Base-by-base conservation (phyloP, 2,329 filamentous ascomycete genomes). In the Penicillium vulpinum region DNA sequence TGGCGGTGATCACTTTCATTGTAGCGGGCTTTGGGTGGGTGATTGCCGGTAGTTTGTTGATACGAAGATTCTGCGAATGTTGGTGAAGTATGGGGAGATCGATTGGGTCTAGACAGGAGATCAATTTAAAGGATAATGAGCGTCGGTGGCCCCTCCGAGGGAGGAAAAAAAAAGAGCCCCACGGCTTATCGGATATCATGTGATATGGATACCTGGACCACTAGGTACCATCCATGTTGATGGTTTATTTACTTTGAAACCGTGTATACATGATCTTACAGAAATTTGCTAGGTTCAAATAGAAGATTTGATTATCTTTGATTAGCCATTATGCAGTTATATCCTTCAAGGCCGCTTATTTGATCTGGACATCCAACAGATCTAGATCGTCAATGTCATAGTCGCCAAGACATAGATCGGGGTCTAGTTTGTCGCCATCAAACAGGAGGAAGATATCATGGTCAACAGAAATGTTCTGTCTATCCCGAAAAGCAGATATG, bases 1-100 rank as follows among this genome's bases (percentile, higher is more conserved):
- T 97, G 69, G 96, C 88, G 59, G 92, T 97, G 51, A 97, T 85
- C 61, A 97, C 81, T 77, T 97, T 97, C 94, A 99, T 99, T 6
- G 28, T 58, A 33, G 22, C 31, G 21, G 29, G 15, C 3, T 29
- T 50, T 11, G 18, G 18, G 18, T 36, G 7, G 18, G n/a, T 26
- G n/a, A 26, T 51, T 51, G 16, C 16, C 24, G 36, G 9, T 50
- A 21, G 18, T 5, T 21, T 21, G 11, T 44, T 2, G 39, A 44
- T 24, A 21, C 3, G 28, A n/a, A 8, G 18, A 7, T 44, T 10
- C 13, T 24, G 21, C 5, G 11, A 10, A 21, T 40, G 9, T 28
- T 11, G 22, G 5, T 36, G 26, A 18, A 16, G 5, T 56, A 45
- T 22, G 15, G 7, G 16, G 11, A 15, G 31, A 24, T 36, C 8